Evolutionary conservation across 2,329 filamentous ascomycete genomes (phyloP).

Genomic region (Colletotrichum sp.): DNA sequence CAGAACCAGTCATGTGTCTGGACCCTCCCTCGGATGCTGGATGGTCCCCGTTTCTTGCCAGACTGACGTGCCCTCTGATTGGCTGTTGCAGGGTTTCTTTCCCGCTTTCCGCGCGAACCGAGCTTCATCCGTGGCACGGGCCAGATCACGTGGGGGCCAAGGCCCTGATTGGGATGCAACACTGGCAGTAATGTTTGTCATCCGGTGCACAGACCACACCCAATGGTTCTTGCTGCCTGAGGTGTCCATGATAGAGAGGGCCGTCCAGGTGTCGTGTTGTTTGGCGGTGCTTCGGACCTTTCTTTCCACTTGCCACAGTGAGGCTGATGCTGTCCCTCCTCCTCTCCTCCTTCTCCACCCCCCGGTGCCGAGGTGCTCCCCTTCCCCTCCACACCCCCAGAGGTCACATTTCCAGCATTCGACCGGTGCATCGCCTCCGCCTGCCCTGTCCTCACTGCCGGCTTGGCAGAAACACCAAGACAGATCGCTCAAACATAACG

Average conservation of each 20-base stretch:
- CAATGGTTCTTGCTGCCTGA: not conserved
- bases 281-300: not conserved
- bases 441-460: not conserved
- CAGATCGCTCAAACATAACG: not conserved
- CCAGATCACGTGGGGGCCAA: slow-evolving; percentile 5
- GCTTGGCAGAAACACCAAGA: slow-evolving; percentile 14
- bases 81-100: not conserved
- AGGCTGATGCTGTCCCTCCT: not conserved
- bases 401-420: not conserved
- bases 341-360: not conserved
- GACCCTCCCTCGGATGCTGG: not conserved
- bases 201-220: not conserved
- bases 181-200: not conserved
- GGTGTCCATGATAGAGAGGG: not conserved
- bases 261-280: not conserved
- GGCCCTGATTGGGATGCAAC: not conserved
- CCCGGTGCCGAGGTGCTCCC: no score
- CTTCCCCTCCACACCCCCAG: no score
- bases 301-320: not conserved
- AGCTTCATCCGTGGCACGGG: not conserved
- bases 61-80: not conserved
- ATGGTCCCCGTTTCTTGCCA: not conserved
- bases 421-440: not conserved
- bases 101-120: not conserved
- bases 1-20: slow-evolving; percentile 1